Evolutionary conservation across 2,329 filamentous ascomycete species (phyloP), one percentile per base, ranked within the genome.

Genomic region (Hymenoscyphus occultus): DNA sequence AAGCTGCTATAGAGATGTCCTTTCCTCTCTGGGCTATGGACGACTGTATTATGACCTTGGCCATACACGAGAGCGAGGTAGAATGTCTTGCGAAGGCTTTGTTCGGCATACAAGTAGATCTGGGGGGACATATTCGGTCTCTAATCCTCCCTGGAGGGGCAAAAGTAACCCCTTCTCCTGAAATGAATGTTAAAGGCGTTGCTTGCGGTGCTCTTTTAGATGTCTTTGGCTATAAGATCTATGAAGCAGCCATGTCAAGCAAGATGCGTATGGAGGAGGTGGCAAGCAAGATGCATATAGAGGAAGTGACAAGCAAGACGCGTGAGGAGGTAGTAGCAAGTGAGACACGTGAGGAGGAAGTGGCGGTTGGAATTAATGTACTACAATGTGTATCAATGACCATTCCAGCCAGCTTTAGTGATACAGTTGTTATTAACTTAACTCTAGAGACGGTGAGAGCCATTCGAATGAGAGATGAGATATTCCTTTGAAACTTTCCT

Each of bases 1-100:
- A 54, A 59, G 61, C 56, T 63, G 61, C 61, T 28, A 39, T 59
- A 59, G 54, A 28, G 40, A 59, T 63, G 56, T 6, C 40, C 61
- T 63, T 63, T 63, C 40, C 61, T 63, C 19, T 6, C 19, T 51
- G 42, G 39, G 59, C 12, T 39, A 39, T 61, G 19, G 13, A 60
- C 14, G 64, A 64, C 39, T 66, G 62, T 64, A 39, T 66, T 28
- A 66, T 66, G 57, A 64, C 54, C 48, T 57, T 66, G 35, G 62
- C 10, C 48, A 61, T 66, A 35, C 61, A 39, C 39, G 42, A 60
- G 48, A 64, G 56, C 32, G 57, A 66, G n/a, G 62, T 66, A 12
- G 64, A 13, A 64, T 10, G 61, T 58, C 61, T 64, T 64, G 45
- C 35, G 31, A 66, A 60, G n/a, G 56, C 64, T 56, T 64, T 66